Percentiles rank a stretch among this genome's conserved stretches.
These are phyloP conservation scores for Pleurotus ostreatus DNA, from an alignment of 768 basidiomycete genomes.

Conservation along the genomic window DNA sequence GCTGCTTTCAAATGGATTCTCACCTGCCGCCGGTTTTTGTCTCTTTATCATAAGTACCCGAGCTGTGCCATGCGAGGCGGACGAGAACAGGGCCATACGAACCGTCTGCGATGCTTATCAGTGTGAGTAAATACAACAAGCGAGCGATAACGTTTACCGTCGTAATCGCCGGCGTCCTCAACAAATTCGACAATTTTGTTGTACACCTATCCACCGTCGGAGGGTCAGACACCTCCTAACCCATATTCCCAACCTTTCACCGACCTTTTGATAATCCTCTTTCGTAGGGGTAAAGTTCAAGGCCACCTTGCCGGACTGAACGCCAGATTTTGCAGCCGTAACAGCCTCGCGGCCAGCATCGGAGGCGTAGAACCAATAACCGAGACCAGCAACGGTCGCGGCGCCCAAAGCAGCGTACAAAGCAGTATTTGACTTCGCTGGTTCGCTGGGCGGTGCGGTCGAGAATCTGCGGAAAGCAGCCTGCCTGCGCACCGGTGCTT, in stretches of 20 bases:
- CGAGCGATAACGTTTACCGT: constrained; percentile 50
- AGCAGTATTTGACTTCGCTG: constrained; percentile 53
- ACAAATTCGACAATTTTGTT: constrained; percentile 77
- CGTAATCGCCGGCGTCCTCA: constrained; percentile 79
- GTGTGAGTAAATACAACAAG: constrained; percentile 3
- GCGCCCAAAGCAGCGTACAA: constrained; percentile 62
- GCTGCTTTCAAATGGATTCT: constrained; percentile 9
- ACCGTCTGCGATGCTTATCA: constrained; percentile 52
- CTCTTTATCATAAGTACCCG: constrained; percentile 88
- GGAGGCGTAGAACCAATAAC: constrained; percentile 52
- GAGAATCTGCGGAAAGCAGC: constrained; percentile 56
- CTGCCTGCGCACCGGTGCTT: constrained; percentile 27
- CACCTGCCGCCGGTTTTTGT: constrained; percentile 78
- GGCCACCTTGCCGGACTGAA: constrained; percentile 58
- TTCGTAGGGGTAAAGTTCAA: constrained; percentile 71
- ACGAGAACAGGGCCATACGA: constrained; percentile 85
- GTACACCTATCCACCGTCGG: constrained; percentile 65
- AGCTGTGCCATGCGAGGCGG: constrained; percentile 92
- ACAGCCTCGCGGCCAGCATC: constrained; percentile 47
- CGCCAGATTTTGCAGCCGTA: constrained; percentile 56
- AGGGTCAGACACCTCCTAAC: background rate
- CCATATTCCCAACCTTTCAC: constrained; percentile 7
- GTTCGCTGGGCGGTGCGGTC: constrained; percentile 41
- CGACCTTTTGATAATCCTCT: constrained; percentile 87
- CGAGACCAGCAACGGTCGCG: constrained; percentile 55